These are phyloP conservation scores for Cucurbita argyrosperma DNA, from an alignment of 306 rosid species.

Conservation along the genomic window DNA sequence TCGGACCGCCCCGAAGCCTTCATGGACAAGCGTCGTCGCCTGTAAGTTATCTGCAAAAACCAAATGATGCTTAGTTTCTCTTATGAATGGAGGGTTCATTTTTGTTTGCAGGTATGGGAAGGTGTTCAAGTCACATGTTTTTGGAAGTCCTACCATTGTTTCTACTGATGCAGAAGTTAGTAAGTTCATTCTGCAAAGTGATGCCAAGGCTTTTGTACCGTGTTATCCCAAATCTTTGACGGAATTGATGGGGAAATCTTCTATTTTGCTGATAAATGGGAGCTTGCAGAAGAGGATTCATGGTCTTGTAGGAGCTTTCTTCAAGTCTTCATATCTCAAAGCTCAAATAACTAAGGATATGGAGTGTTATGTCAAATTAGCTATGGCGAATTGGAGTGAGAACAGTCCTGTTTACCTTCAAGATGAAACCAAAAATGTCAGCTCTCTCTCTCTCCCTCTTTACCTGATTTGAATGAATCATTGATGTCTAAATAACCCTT, in stretches of 20 bases:
- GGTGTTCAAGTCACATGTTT: slow-evolving; percentile 93
- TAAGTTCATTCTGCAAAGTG: slow-evolving; percentile 75
- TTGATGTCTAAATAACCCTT: slow-evolving; percentile 22
- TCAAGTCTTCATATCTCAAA: slow-evolving; percentile 76
- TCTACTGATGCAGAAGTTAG: slow-evolving; percentile 89
- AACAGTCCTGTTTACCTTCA: slow-evolving; percentile 54
- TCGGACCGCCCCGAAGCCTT: slow-evolving; percentile 84
- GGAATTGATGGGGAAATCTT: slow-evolving; percentile 83
- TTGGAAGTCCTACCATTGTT: slow-evolving; percentile 79
- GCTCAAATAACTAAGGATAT: slow-evolving; percentile 72
- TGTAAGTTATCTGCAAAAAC: slow-evolving; percentile 25
- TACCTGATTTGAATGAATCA: slow-evolving; percentile 14
- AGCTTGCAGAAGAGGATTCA: slow-evolving; percentile 85
- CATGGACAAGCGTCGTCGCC: slow-evolving; percentile 54
- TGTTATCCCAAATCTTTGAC: slow-evolving; percentile 83
- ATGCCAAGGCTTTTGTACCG: slow-evolving; percentile 78
- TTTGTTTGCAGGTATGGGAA: slow-evolving; percentile 57
- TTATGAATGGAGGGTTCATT: not conserved
- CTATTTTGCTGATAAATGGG: slow-evolving; percentile 86
- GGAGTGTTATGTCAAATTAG: slow-evolving; percentile 51
- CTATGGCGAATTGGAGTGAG: slow-evolving; percentile 64
- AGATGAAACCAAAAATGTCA: slow-evolving; percentile 74
- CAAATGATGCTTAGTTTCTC: not conserved
- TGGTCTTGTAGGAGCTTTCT: slow-evolving; percentile 87
- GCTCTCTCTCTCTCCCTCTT: slow-evolving; percentile 15